Evolutionary conservation across 768 basidiomycete species (phyloP), one percentile per base, ranked within the genome.

Genomic region (Pleurotus sapidus): DNA sequence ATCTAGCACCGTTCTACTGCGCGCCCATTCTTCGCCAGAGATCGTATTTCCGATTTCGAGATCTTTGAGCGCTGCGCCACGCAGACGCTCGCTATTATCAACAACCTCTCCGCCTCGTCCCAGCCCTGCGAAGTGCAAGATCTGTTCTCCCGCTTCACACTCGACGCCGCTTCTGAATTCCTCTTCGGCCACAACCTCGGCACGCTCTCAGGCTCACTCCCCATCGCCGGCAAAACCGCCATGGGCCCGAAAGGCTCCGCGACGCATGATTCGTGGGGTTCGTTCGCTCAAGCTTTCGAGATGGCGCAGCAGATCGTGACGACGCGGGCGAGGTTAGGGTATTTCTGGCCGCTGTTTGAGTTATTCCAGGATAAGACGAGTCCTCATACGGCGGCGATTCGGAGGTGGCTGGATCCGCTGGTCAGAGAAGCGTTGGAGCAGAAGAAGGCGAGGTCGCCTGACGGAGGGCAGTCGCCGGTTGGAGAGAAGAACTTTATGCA

Each of bases 11-110:
- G 89, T 30, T 70, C 77, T 2, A 82, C 81, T 48, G 81, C 88
- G 2, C 82, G 89, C 4, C 89, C 89, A 3, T 91, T 89, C 71
- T 89, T 91, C 64, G 81, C 86, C 12, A 78, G 80, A n/a, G 87
- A 90, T 58, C 81, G 88, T 25, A 80, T 86, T 43, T 79, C 83
- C 7, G 87, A 91, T 64, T 88, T 88, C 51, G 81, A 87, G 15
- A 74, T 82, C 45, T 89, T 90, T 63, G 87, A 89, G 61, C 73
- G 70, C 43, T 78, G 87, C 59, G 72, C 78, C 6, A 59, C 66
- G 20, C 74, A 73, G n/a, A 79, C 83, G 0, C 57, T 88, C 3
- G 69, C 75, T 4, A 73, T 83, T 55, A 64, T 87, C n/a, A 77
- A 79, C 12, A 61, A 72, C 6, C 63, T 76, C 14, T 69, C 76